Evolutionary conservation across 352 stramenopile species (phyloP), one percentile per base, ranked within the genome.

Genomic region (Elongisporangium senticosum): DNA sequence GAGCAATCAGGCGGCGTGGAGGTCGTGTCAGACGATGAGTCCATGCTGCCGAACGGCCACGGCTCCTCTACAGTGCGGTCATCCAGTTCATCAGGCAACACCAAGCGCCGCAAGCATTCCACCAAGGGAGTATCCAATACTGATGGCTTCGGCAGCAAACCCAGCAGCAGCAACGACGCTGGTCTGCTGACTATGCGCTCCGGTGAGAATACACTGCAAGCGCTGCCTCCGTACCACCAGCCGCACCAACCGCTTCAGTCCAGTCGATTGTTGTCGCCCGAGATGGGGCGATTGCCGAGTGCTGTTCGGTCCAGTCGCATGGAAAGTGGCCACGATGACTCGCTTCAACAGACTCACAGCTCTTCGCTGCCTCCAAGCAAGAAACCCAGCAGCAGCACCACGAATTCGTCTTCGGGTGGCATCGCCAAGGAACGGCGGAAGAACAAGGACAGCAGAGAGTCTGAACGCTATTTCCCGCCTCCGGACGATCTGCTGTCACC

Each of bases 1-100:
- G 75, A 79, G 55, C 33, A 43, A 17, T 86, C 75, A 11, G 80
- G 80, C 5, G 80, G 80, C 8, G 80, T 72, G 1, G 80, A 89
- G 54, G 76, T 90, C 0, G 57, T 77, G 5, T 85, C 69, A 0
- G 80, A 87, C n/a, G 72, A 83, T 7, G 80, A 90, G 0, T 62
- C 56, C 10, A 52, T 17, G 10, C 23, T 5, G 49, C 10, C 53
- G 56, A 59, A 26, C 69, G 47, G 26, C 53, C 13, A 73, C 37
- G 63, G 71, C 11, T 37, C 56, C 11, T 59, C 60, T 19, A 76
- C 69, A 0, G 62, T 70, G 21, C 67, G 67, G 4, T 76, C 72
- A 5, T 74, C 55, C 4, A 63, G 59, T 0, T 80, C 72, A 24
- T 72, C 69, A 2, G 65, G 66, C 2, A 77, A 67, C 55, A 55